phyloP scores from a whole-genome alignment of 805 yeast genomes.

The Helenozyma rhizophorensis region DNA sequence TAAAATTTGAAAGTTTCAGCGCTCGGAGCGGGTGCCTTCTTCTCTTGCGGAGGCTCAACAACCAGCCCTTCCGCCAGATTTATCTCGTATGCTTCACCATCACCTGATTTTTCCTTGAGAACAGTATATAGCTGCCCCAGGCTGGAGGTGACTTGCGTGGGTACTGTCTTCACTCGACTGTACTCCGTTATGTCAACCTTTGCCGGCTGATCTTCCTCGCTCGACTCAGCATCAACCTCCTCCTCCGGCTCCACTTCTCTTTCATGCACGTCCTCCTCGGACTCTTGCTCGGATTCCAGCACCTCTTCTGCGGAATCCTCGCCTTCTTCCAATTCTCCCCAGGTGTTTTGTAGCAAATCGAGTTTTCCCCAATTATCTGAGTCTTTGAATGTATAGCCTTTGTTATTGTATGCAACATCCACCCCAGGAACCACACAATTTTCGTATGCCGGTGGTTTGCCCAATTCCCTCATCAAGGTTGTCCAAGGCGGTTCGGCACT shows the following conservation, averaged over 20 bases:
- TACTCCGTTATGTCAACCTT: conserved; percentile 13
- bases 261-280: conserved; percentile 37
- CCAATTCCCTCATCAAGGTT: conserved; percentile 58
- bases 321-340: conserved; percentile 34
- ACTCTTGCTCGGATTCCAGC: conserved; percentile 49
- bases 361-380: too few species aligned
- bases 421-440: conserved; percentile 53
- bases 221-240: conserved; percentile 40
- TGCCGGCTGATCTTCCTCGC: conserved; percentile 9
- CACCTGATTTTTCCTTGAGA: conserved; percentile 10
- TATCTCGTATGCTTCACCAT: conserved; percentile 2
- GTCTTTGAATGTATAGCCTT: conserved; percentile 25
- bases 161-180: conserved; percentile 4
- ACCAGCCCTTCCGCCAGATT: neutral
- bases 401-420: conserved; percentile 32
- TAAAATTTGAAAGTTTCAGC: conserved; percentile 9
- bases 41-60: neutral
- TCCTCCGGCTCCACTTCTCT: conserved; percentile 16
- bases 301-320: conserved; percentile 24
- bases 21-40: neutral
- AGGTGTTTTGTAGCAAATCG: conserved; percentile 14
- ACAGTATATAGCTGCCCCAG: conserved; percentile 12
- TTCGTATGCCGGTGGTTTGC: conserved; percentile 83
- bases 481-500: conserved; percentile 67
- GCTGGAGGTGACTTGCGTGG: neutral